Percentiles rank a stretch among this genome's conserved stretches.
These are phyloP conservation scores for Xylariaceae sp. DNA, from an alignment of 2,329 filamentous ascomycete species.

Conservation along the genomic window DNA sequence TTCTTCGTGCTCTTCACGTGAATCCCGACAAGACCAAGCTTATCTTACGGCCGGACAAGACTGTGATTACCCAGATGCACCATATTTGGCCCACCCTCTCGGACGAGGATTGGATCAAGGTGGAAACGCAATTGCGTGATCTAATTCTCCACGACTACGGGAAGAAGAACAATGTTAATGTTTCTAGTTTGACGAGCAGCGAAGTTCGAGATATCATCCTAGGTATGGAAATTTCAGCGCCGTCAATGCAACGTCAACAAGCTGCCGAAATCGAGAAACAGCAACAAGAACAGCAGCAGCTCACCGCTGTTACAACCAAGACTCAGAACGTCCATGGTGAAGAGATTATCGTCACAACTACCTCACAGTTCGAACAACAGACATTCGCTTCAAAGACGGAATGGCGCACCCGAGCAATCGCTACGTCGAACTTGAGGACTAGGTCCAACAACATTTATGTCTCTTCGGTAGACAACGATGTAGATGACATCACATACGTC, in stretches of 20 bases:
- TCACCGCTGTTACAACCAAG: slow-evolving; percentile 96
- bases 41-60: slow-evolving; percentile 92
- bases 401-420: slow-evolving; percentile 95
- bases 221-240: slow-evolving; percentile 98
- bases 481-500: slow-evolving; percentile 91
- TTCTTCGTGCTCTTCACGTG: slow-evolving; percentile 90
- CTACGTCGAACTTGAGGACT: slow-evolving; percentile 90
- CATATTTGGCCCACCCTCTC: slow-evolving; percentile 96
- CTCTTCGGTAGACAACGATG: slow-evolving; percentile 86
- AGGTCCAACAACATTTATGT: slow-evolving; percentile 98
- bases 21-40: slow-evolving; percentile 99
- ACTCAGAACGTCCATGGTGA: slow-evolving; percentile 96
- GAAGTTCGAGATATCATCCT: slow-evolving; percentile 98
- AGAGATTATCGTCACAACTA: slow-evolving; percentile 97
- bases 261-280: slow-evolving; percentile 99
- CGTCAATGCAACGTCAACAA: slow-evolving; percentile 96
- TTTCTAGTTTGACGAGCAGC: slow-evolving; percentile 90
- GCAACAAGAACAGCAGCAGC: slow-evolving; percentile 91
- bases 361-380: slow-evolving; percentile 95
- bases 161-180: slow-evolving; percentile 99
- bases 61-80: slow-evolving; percentile 95
- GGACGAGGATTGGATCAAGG: slow-evolving; percentile 98
- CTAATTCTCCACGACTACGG: slow-evolving; percentile 97
- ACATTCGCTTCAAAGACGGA: slow-evolving; percentile 98
- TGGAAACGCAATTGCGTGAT: slow-evolving; percentile 94